phyloP scores from a whole-genome alignment of 371 early-diverging fungal species.

The Syncephalastrum contaminatum region DNA sequence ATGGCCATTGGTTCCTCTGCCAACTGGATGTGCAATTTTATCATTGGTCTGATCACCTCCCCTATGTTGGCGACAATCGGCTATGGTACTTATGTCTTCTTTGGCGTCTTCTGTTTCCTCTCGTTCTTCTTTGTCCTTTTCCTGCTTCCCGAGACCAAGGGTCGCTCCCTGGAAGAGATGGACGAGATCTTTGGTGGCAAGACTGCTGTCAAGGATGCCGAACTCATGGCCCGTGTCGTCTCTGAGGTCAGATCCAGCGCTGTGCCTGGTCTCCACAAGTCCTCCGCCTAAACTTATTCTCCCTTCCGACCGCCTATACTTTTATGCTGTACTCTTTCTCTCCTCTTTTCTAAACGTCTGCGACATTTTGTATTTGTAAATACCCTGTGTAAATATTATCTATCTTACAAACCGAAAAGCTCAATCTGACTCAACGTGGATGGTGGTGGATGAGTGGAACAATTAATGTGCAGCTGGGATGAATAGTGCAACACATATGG shows the following conservation, averaged over 20 bases:
- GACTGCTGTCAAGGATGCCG: slow-evolving; percentile 18
- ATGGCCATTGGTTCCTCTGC: slow-evolving; percentile 78
- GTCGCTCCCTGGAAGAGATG: slow-evolving; percentile 42
- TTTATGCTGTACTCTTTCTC: too few relatives aligned
- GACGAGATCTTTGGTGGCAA: slow-evolving; percentile 39
- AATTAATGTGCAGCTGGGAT: too few relatives aligned
- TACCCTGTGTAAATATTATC: too few relatives aligned
- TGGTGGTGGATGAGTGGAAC: too few relatives aligned
- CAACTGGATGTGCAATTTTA: slow-evolving; percentile 81
- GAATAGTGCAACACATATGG: too few relatives aligned
- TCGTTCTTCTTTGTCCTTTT: slow-evolving; percentile 26
- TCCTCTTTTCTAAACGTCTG: too few relatives aligned
- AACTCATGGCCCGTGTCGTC: slow-evolving; percentile 15
- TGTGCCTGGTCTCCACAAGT: slow-evolving; percentile 10
- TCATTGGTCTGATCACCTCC: slow-evolving; percentile 25
- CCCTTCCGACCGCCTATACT: too few relatives aligned
- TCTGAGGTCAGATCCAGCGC: slow-evolving; percentile 6
- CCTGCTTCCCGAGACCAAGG: slow-evolving; percentile 36
- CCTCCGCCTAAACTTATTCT: too few relatives aligned
- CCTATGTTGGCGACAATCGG: slow-evolving; percentile 23
- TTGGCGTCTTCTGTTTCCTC: slow-evolving; percentile 29
- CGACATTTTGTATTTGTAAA: too few relatives aligned
- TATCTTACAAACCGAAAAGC: too few relatives aligned
- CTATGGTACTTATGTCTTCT: slow-evolving; percentile 42
- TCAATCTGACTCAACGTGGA: too few relatives aligned